Evolutionary conservation across 192 early-diverging fungal genomes (phyloP).

Genomic region (Coemansia sp.): DNA sequence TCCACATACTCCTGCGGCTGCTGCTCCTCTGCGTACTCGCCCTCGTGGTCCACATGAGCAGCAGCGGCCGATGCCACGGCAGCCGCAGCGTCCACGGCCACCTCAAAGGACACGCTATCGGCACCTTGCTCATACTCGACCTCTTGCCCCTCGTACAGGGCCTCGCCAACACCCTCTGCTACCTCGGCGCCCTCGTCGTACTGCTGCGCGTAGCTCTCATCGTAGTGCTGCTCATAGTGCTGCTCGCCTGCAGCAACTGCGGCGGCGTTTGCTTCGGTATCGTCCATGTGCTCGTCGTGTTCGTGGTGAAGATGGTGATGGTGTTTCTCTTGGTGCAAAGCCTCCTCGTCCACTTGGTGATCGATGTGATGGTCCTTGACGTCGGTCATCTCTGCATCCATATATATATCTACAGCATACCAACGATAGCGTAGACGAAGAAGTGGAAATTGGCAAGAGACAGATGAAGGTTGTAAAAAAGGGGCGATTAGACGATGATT

Average conservation of each 20-base stretch:
- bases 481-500: no score
- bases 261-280: slow-evolving; percentile 3
- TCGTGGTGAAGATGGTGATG: slow-evolving; percentile 4
- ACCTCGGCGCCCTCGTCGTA: slow-evolving; percentile 30
- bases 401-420: slow-evolving; percentile 18
- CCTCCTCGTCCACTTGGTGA: slow-evolving; percentile 10
- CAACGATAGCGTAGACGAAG: not conserved
- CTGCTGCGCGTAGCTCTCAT: slow-evolving; percentile 26
- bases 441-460: not conserved
- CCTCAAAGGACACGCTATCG: slow-evolving; percentile 17
- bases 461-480: not conserved
- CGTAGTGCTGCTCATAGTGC: slow-evolving; percentile 43
- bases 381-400: slow-evolving; percentile 41
- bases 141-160: slow-evolving; percentile 39
- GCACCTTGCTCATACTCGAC: slow-evolving; percentile 40
- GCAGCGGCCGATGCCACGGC: slow-evolving; percentile 31
- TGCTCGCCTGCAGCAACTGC: not conserved
- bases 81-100: slow-evolving; percentile 23
- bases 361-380: slow-evolving; percentile 26
- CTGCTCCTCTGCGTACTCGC: slow-evolving; percentile 13
- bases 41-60: slow-evolving; percentile 1
- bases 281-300: slow-evolving; percentile 29
- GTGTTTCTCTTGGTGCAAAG: slow-evolving; percentile 9
- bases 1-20: slow-evolving; percentile 34
- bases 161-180: slow-evolving; percentile 20